These are phyloP conservation scores for Stachybotrys elegans DNA, from an alignment of 2,329 filamentous ascomycete genomes.

Conservation along the genomic window DNA sequence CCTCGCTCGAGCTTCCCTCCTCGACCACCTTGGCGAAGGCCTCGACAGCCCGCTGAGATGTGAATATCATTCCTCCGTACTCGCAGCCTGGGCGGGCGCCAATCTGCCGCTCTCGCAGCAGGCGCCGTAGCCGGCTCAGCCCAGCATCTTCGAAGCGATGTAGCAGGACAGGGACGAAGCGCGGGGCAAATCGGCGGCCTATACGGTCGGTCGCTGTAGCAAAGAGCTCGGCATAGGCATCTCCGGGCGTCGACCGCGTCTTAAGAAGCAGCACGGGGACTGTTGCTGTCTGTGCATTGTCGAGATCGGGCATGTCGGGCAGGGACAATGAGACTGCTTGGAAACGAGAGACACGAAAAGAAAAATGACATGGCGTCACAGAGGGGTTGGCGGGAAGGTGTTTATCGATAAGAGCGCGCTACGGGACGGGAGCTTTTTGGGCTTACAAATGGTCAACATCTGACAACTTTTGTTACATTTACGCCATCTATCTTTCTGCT, in stretches of 20 bases:
- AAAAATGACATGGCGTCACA: not conserved
- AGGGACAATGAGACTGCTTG: too few relatives aligned
- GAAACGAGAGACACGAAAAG: too few relatives aligned
- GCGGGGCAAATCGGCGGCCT: slow-evolving; percentile 49
- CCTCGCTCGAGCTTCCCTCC: not conserved
- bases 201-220: slow-evolving; percentile 27
- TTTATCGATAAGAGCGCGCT: not conserved
- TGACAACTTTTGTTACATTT: too few relatives aligned
- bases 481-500: too few relatives aligned
- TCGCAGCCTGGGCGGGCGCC: slow-evolving; percentile 25
- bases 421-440: too few relatives aligned
- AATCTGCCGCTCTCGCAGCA: slow-evolving; percentile 43
- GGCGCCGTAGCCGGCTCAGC: slow-evolving; percentile 43
- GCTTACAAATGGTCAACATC: too few relatives aligned
- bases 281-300: too few relatives aligned
- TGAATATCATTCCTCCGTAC: slow-evolving; percentile 79
- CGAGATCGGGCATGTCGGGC: slow-evolving; percentile 10
- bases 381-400: not conserved
- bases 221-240: slow-evolving; percentile 69
- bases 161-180: slow-evolving; percentile 72
- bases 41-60: slow-evolving; percentile 78
- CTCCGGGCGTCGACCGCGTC: slow-evolving; percentile 66
- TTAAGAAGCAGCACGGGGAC: slow-evolving; percentile 66
- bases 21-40: slow-evolving; percentile 61
- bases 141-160: slow-evolving; percentile 61